phyloP scores from a whole-genome alignment of 2,329 filamentous ascomycete genomes.

The Scopulariopsis brevicaulis region DNA sequence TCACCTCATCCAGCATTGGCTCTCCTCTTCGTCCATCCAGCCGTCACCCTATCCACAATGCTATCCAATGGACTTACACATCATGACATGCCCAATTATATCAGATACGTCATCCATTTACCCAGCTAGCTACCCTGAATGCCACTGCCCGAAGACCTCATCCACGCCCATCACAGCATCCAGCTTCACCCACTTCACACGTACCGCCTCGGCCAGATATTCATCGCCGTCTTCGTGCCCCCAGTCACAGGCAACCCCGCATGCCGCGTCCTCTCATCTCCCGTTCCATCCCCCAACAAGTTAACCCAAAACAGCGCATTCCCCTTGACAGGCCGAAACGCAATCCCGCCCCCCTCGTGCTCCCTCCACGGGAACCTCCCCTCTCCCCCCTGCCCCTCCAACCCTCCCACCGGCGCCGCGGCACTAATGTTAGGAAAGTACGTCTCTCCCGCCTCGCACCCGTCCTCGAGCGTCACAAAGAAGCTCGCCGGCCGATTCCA shows the following conservation, averaged over 20 bases:
- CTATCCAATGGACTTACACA: background rate
- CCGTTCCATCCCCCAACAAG: slow-evolving; percentile 27
- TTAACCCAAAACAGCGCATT: slow-evolving; percentile 35
- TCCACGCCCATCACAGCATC: background rate
- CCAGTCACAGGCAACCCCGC: slow-evolving; percentile 26
- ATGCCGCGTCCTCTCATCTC: slow-evolving; percentile 26
- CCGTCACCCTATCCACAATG: background rate
- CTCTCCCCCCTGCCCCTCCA: background rate
- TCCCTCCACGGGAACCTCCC: background rate
- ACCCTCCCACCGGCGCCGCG: slow-evolving; percentile 16
- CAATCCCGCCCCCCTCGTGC: slow-evolving; percentile 20
- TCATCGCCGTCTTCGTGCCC: slow-evolving; percentile 32
- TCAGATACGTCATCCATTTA: no score
- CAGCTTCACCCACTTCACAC: background rate
- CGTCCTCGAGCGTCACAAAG: slow-evolving; percentile 27
- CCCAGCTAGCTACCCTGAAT: background rate
- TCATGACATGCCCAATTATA: no score
- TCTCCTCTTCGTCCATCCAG: background rate
- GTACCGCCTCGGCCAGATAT: slow-evolving; percentile 23
- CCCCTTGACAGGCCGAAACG: slow-evolving; percentile 26
- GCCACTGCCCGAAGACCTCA: no score
- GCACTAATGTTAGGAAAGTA: slow-evolving; percentile 23
- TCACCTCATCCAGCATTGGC: background rate
- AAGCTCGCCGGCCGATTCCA: slow-evolving; percentile 26
- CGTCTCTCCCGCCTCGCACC: slow-evolving; percentile 26